Evolutionary conservation across 176 grass and related monocot species (phyloP).

Genomic region (Urochloa ruziziensis): DNA sequence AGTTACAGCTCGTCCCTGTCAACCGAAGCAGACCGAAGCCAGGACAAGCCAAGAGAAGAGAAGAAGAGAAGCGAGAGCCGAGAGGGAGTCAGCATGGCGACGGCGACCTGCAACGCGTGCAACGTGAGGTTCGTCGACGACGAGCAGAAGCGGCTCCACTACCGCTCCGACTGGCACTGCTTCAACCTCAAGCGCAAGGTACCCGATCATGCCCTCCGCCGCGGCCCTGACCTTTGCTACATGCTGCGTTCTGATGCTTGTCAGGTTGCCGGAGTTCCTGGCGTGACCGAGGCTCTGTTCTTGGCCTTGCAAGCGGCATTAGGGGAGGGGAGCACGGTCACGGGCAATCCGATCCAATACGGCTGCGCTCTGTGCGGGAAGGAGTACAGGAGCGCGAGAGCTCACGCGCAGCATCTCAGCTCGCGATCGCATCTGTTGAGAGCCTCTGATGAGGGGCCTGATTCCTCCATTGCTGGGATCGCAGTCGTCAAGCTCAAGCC

Average conservation of each 20-base stretch:
- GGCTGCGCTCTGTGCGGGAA: conserved; percentile 78
- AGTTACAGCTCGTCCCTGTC: background rate
- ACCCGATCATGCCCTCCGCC: background rate
- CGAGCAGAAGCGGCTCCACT: conserved; percentile 72
- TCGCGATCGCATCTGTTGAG: conserved; percentile 57
- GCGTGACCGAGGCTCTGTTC: conserved; percentile 82
- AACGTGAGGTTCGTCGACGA: conserved; percentile 70
- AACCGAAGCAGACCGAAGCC: background rate
- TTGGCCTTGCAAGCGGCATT: conserved; percentile 59
- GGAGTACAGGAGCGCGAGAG: conserved; percentile 75
- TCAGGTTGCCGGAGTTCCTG: conserved; percentile 87
- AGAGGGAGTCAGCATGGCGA: conserved; percentile 39
- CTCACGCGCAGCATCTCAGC: conserved; percentile 79
- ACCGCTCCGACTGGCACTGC: conserved; percentile 95
- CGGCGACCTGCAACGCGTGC: conserved; percentile 85
- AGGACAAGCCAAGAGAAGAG: background rate
- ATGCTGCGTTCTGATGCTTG: background rate
- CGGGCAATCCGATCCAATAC: conserved; percentile 53
- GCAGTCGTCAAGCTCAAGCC: conserved; percentile 49
- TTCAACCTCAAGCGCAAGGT: conserved; percentile 99
- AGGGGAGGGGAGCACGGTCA: conserved; percentile 52
- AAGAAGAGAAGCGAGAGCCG: too few relatives aligned
- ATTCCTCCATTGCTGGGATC: conserved; percentile 57
- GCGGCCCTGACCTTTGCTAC: background rate
- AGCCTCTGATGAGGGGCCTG: conserved; percentile 66